Evolutionary conservation across 2,329 filamentous ascomycete genomes (phyloP).

Genomic region (Alternaria tenuissima): DNA sequence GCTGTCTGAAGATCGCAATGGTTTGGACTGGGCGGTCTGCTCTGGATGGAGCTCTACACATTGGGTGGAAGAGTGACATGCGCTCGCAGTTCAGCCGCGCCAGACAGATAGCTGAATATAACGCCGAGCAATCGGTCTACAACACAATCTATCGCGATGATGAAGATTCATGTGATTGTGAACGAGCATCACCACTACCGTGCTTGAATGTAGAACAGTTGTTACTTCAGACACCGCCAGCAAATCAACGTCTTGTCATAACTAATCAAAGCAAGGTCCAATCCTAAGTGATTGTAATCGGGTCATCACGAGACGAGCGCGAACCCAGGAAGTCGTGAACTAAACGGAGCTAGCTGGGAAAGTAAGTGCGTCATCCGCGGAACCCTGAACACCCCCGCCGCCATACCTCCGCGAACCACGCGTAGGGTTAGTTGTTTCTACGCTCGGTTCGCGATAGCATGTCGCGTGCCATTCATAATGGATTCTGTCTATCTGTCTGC

Average conservation of each 20-base stretch:
- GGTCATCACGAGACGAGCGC: neutral
- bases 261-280: neutral
- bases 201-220: neutral
- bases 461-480: conserved; percentile 12
- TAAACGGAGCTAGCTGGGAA: conserved; percentile 7
- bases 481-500: neutral
- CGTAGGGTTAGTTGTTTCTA: conserved; percentile 20
- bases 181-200: neutral
- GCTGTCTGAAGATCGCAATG: conserved; percentile 33
- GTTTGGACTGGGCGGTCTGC: conserved; percentile 33
- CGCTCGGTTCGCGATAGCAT: conserved; percentile 14
- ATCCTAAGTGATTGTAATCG: neutral
- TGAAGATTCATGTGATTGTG: neutral
- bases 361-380: conserved; percentile 25
- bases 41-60: conserved; percentile 23
- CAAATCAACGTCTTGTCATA: neutral
- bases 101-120: conserved; percentile 40
- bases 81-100: conserved; percentile 23
- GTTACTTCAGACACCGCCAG: neutral
- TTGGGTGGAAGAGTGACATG: conserved; percentile 20
- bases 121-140: conserved; percentile 29
- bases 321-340: neutral
- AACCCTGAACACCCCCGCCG: conserved; percentile 14
- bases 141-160: conserved; percentile 3
- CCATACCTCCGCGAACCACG: conserved; percentile 13